Percentiles rank a stretch among this genome's conserved stretches.
These are phyloP conservation scores for Eucalyptus marginata DNA, from an alignment of 345 rosid species.

Conservation along the genomic window DNA sequence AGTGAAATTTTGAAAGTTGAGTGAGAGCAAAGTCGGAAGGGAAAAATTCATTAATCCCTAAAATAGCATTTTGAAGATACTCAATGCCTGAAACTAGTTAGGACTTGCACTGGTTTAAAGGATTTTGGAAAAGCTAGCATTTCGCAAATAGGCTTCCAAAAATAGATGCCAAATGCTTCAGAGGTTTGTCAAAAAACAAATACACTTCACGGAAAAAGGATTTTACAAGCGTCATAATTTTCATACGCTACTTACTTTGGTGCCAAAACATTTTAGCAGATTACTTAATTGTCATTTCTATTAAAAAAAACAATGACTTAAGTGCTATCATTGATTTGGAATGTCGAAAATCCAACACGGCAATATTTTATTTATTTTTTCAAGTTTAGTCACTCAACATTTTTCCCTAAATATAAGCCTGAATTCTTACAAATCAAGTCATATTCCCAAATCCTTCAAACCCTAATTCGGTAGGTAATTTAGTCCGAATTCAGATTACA, in stretches of 20 bases:
- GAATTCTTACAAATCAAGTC: neutral
- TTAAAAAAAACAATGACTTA: too few relatives aligned
- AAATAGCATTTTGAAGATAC: neutral
- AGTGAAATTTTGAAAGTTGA: neutral
- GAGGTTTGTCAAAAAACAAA: neutral
- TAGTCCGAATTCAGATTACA: neutral
- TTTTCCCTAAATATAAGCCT: neutral
- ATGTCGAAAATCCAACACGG: too few relatives aligned
- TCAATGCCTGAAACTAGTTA: neutral
- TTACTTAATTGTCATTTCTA: too few relatives aligned
- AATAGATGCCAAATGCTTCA: neutral
- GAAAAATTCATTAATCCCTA: neutral
- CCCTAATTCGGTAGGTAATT: neutral
- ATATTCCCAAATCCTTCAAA: neutral
- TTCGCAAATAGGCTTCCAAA: neutral
- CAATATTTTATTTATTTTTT: too few relatives aligned
- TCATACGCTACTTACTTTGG: neutral
- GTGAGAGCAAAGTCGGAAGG: neutral
- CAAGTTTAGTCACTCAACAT: neutral
- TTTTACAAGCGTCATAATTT: too few relatives aligned
- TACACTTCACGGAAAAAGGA: fast-evolving
- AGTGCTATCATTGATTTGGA: neutral
- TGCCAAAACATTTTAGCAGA: fast-evolving
- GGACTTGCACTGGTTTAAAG: neutral
- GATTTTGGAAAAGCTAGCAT: neutral